Percentiles rank a stretch among this genome's conserved stretches.
These are phyloP conservation scores for Diaporthe helianthi DNA, from an alignment of 2,329 filamentous ascomycete genomes.

Conservation along the genomic window DNA sequence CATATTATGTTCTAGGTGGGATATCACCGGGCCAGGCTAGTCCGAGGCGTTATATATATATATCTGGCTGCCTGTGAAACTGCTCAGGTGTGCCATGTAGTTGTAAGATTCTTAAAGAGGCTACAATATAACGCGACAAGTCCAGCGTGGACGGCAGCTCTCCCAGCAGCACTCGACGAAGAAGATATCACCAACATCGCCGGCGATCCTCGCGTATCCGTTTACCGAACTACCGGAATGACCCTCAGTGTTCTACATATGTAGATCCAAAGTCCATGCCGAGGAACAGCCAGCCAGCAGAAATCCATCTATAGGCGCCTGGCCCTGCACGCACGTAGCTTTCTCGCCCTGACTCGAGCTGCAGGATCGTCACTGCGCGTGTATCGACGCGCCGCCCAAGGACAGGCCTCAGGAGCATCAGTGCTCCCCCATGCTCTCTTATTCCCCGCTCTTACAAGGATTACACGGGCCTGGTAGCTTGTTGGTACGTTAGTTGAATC, in stretches of 20 bases:
- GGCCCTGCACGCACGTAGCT: not conserved
- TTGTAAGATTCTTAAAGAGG: too few relatives aligned
- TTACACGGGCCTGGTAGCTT: not conserved
- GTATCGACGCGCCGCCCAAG: not conserved
- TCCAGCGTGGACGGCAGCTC: too few relatives aligned
- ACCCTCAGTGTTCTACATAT: not conserved
- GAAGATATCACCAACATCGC: not conserved
- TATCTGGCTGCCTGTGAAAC: too few relatives aligned
- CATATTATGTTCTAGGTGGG: not conserved
- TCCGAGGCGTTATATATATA: not conserved
- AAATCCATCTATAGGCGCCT: not conserved
- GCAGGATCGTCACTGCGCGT: slow-evolving; percentile 20
- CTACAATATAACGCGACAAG: not conserved
- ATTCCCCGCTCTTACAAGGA: not conserved
- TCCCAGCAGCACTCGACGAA: too few relatives aligned
- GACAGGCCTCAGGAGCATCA: slow-evolving; percentile 9
- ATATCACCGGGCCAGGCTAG: not conserved
- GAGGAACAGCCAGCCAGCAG: not conserved
- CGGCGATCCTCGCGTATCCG: not conserved
- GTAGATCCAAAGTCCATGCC: not conserved
- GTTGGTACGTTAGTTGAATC: not conserved
- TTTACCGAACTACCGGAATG: too few relatives aligned
- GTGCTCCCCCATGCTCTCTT: not conserved
- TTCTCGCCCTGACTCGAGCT: slow-evolving; percentile 12
- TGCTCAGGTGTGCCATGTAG: too few relatives aligned